These are phyloP conservation scores for Syzygium grande DNA, from an alignment of 345 rosid genomes.

Conservation along the genomic window DNA sequence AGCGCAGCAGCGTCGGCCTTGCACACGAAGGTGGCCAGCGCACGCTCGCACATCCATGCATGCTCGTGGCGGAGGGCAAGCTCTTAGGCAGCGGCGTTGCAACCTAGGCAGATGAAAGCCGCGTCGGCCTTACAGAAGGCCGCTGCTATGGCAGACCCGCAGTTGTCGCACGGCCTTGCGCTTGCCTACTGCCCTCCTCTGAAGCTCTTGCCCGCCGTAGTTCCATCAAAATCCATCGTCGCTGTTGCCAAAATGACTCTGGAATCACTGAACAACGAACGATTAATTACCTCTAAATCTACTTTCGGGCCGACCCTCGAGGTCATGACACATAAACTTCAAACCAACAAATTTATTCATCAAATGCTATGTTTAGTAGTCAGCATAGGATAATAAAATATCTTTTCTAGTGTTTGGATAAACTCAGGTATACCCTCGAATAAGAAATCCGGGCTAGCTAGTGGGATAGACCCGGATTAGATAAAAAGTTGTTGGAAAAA, in stretches of 20 bases:
- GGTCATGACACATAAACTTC: no score
- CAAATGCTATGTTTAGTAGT: no score
- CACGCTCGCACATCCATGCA: slow-evolving; percentile 35
- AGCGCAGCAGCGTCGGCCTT: slow-evolving; percentile 35
- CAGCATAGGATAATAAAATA: no score
- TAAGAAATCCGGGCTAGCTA: no score
- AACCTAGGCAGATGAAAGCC: slow-evolving; percentile 25
- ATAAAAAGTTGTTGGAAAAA: no score
- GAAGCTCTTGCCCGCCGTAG: background rate
- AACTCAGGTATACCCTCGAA: no score
- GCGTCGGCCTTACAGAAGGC: slow-evolving; percentile 26
- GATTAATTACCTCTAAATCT: background rate
- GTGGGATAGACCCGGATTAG: no score
- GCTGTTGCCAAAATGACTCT: background rate
- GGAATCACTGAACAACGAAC: background rate
- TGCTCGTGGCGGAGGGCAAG: slow-evolving; percentile 23
- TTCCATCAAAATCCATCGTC: background rate
- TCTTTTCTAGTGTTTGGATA: no score
- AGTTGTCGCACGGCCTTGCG: slow-evolving; percentile 28
- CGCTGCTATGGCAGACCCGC: slow-evolving; percentile 14
- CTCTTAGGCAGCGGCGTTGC: slow-evolving; percentile 17
- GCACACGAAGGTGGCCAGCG: slow-evolving; percentile 35
- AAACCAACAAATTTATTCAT: no score
- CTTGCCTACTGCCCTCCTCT: background rate
- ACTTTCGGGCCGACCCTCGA: no score